phyloP scores from a whole-genome alignment of 805 yeast species.

The Candida nitratophila region DNA sequence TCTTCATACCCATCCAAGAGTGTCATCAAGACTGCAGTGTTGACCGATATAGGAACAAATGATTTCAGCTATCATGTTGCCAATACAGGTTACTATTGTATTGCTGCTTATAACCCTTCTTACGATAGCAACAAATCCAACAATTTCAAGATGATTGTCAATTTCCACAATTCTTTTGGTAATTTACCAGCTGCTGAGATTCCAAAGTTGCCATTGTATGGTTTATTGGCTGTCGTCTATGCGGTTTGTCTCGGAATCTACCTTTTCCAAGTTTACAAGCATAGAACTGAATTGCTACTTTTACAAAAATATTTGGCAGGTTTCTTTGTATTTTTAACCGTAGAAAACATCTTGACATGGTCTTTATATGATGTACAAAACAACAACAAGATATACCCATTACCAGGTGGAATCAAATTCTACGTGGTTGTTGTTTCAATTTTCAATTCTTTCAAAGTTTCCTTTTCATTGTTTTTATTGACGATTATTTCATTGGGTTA shows the following conservation, averaged over 20 bases:
- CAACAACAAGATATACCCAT: constrained; percentile 31
- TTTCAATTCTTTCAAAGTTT: constrained; percentile 71
- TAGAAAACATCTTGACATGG: constrained; percentile 85
- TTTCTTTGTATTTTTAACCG: constrained; percentile 72
- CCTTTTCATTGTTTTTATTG: constrained; percentile 83
- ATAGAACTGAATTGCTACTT: constrained; percentile 80
- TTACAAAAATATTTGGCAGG: constrained; percentile 87
- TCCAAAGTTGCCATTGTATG: constrained; percentile 86
- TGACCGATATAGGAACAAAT: constrained; percentile 52
- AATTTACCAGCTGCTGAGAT: constrained; percentile 82
- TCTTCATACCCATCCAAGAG: constrained; percentile 35
- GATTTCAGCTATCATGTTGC: constrained; percentile 57
- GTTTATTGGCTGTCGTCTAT: constrained; percentile 75
- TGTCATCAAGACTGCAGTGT: constrained; percentile 47
- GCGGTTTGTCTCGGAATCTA: constrained; percentile 77
- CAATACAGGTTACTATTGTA: constrained; percentile 88
- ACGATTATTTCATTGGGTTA: constrained; percentile 86
- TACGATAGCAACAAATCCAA: constrained; percentile 15
- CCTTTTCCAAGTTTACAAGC: constrained; percentile 78
- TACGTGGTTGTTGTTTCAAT: constrained; percentile 75
- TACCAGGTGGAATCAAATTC: constrained; percentile 44
- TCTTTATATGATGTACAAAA: constrained; percentile 84
- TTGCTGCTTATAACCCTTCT: constrained; percentile 54
- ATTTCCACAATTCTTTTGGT: constrained; percentile 90
- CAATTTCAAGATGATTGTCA: constrained; percentile 58